Conservation (phyloP, 106 monocot species). For the Dactylorhiza incarnata region DNA sequence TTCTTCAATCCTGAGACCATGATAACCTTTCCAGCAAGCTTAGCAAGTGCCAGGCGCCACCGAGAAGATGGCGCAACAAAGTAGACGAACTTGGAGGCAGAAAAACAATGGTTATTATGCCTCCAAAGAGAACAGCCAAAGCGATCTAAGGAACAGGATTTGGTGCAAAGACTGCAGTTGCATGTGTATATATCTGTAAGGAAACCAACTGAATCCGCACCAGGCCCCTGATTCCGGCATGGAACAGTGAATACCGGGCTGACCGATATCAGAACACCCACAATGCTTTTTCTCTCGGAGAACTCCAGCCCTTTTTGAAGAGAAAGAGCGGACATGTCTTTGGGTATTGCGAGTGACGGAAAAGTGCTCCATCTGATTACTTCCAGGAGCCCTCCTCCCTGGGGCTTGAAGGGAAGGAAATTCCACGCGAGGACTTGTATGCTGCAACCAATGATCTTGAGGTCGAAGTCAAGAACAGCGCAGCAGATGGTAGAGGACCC, state of each 20-base stretch:
- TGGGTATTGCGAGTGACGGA: neutral
- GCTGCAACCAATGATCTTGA: conserved; percentile 21
- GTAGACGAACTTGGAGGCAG: conserved; percentile 34
- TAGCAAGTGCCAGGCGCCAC: conserved; percentile 53
- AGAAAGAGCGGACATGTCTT: neutral
- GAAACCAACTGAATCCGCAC: conserved; percentile 34
- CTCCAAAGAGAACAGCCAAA: neutral
- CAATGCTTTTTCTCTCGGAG: neutral
- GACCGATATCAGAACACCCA: conserved; percentile 34
- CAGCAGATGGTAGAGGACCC: conserved; percentile 35
- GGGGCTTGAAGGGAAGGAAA: conserved; percentile 37
- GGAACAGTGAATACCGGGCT: conserved; percentile 49
- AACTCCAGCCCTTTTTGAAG: conserved; percentile 1
- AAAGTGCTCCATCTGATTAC: conserved; percentile 34
- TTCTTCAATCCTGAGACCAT: conserved; percentile 57
- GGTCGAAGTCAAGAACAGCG: conserved; percentile 40
- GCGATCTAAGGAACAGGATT: neutral
- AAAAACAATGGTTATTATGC: conserved; percentile 22
- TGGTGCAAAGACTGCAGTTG: conserved; percentile 20
- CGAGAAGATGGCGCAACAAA: conserved; percentile 32
- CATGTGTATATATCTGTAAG: conserved; percentile 37
- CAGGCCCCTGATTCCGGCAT: neutral
- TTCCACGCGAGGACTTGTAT: conserved; percentile 55
- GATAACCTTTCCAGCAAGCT: conserved; percentile 50
- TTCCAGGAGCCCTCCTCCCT: conserved; percentile 33